Evolutionary conservation across 441 rosid species (phyloP).

Genomic region (Erodium trifolium): DNA sequence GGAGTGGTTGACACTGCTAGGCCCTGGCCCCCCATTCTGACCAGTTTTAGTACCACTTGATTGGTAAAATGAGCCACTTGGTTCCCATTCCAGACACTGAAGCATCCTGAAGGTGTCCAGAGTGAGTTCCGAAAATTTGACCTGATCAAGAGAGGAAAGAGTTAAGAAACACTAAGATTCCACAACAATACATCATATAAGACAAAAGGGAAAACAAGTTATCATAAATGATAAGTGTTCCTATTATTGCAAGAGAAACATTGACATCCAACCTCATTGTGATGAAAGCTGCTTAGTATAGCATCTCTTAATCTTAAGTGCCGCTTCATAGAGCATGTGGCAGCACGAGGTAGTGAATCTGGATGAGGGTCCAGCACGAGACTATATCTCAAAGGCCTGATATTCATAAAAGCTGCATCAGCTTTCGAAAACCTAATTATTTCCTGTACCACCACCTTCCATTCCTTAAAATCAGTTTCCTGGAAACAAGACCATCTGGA

Average conservation of each 20-base stretch:
- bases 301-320: constrained; percentile 74
- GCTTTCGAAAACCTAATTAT: constrained; percentile 86
- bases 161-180: constrained; percentile 14
- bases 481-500: constrained; percentile 39
- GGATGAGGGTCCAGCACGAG: constrained; percentile 67
- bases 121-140: constrained; percentile 92
- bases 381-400: constrained; percentile 86
- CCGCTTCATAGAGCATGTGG: constrained; percentile 43
- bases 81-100: constrained; percentile 96
- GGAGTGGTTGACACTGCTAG: constrained; percentile 43
- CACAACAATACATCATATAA: constrained; percentile 7
- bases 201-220: constrained; percentile 5
- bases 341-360: constrained; percentile 49
- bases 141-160: constrained; percentile 41
- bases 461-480: constrained; percentile 92
- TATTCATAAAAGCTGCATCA: constrained; percentile 89
- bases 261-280: constrained; percentile 62
- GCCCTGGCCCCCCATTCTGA: constrained; percentile 52
- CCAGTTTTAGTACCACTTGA: constrained; percentile 41
- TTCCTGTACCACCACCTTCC: constrained; percentile 96
- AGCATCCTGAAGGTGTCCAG: constrained; percentile 90
- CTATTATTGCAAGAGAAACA: constrained; percentile 19
- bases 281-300: constrained; percentile 77
- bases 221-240: constrained; percentile 9
- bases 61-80: constrained; percentile 78